A percentile compares a stretch with the other conserved stretches of the same genome.
Conservation (phyloP, 2,329 filamentous ascomycete species). For the Mycocentrospora acerina region DNA sequence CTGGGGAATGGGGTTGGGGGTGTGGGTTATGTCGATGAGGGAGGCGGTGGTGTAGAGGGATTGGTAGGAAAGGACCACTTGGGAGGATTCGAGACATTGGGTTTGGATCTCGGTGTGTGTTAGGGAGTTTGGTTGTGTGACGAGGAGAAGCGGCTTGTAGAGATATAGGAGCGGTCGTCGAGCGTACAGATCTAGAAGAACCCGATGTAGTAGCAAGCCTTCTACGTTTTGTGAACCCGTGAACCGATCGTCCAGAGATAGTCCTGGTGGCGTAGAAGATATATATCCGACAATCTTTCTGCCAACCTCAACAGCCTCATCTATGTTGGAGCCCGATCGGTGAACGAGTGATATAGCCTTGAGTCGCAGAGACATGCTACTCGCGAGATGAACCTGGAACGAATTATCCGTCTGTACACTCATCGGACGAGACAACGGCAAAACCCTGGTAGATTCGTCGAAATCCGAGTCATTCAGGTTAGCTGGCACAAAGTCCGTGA, state of each 20-base stretch:
- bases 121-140: constrained; percentile 4
- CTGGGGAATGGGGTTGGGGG: constrained; percentile 5
- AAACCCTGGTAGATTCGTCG: constrained; percentile 8
- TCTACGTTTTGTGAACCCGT: constrained; percentile 5
- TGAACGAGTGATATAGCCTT: constrained; percentile 19
- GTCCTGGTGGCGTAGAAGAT: constrained; percentile 8
- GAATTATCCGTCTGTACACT: constrained; percentile 18
- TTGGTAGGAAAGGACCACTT: constrained; percentile 22
- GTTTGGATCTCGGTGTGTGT: constrained; percentile 8
- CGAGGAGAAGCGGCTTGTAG: constrained; percentile 23
- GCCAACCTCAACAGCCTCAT: constrained; percentile 14
- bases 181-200: constrained; percentile 19
- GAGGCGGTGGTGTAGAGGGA: constrained; percentile 11
- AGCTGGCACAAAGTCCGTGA: constrained; percentile 9
- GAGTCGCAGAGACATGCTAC: constrained; percentile 15
- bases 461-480: constrained; percentile 24
- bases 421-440: constrained; percentile 9
- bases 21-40: constrained; percentile 2
- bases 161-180: constrained; percentile 19
- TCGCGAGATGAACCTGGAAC: constrained; percentile 19
- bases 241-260: constrained; percentile 9
- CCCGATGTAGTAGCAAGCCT: constrained; percentile 14
- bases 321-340: constrained; percentile 7
- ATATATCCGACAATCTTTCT: constrained; percentile 12
- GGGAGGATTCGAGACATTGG: constrained; percentile 21